Conservation (phyloP, 1,284 basidiomycete species). For the Acaromyces ingoldii region DNA sequence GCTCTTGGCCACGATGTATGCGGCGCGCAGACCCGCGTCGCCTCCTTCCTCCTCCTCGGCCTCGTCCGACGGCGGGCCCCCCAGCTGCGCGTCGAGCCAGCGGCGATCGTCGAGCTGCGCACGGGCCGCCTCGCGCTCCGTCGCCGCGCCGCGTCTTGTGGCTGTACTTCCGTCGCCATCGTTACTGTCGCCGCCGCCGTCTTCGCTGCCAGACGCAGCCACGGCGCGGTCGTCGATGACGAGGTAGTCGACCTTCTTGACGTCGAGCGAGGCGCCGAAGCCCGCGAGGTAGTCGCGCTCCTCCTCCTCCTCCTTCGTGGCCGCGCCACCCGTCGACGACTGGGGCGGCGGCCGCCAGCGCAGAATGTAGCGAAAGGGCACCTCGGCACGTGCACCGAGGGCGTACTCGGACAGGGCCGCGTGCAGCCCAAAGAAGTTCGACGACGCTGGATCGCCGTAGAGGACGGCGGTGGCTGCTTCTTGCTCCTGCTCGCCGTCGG, state of each 20-base stretch:
- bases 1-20: slow-evolving; percentile 26
- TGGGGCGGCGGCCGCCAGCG: slow-evolving; percentile 44
- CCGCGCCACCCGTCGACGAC: background rate
- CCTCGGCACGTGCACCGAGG: background rate
- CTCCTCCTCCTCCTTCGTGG: no score
- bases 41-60: slow-evolving; percentile 19
- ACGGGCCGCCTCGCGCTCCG: no score
- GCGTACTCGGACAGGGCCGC: slow-evolving; percentile 16
- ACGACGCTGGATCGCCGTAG: slow-evolving; percentile 41
- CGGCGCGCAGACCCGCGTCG: slow-evolving; percentile 26
- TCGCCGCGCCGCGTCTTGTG: no score
- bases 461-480: slow-evolving; percentile 24
- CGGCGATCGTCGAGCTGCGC: background rate
- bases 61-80: background rate
- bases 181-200: no score
- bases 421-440: slow-evolving; percentile 33
- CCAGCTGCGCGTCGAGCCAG: slow-evolving; percentile 16
- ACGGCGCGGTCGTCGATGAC: slow-evolving; percentile 59
- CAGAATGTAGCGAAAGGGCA: slow-evolving; percentile 29
- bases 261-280: slow-evolving; percentile 82
- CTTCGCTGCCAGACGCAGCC: no score
- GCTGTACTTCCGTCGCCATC: no score
- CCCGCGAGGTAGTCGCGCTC: slow-evolving; percentile 77
- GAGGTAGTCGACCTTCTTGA: slow-evolving; percentile 97
- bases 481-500: background rate